A percentile compares a stretch with the other conserved stretches of the same genome.
These are phyloP conservation scores for Pisolithus thermaeus DNA, from an alignment of 1,284 basidiomycete genomes.

Conservation along the genomic window DNA sequence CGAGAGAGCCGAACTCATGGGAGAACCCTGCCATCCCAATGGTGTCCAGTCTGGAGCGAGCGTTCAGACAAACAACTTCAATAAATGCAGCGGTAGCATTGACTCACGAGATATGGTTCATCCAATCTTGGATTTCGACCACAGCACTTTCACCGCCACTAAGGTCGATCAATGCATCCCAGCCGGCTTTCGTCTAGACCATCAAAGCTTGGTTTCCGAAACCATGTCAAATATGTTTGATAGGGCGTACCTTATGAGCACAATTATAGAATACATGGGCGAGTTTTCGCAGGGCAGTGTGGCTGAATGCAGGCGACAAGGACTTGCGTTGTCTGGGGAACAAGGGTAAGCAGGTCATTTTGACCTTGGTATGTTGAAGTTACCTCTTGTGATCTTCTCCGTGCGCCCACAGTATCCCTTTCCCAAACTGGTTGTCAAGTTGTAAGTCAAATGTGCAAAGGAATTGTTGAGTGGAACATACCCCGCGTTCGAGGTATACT, in stretches of 20 bases:
- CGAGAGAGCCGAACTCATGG: slow-evolving; percentile 43
- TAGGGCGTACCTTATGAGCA: slow-evolving; percentile 17
- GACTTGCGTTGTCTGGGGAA: slow-evolving; percentile 37
- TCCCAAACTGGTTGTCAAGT: neutral
- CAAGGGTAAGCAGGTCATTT: neutral
- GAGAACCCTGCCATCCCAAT: slow-evolving; percentile 39
- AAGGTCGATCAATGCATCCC: slow-evolving; percentile 43
- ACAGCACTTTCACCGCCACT: slow-evolving; percentile 21
- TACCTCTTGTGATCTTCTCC: slow-evolving; percentile 6
- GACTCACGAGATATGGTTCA: neutral
- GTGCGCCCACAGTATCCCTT: slow-evolving; percentile 3
- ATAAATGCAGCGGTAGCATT: too few relatives aligned
- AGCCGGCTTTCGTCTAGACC: slow-evolving; percentile 42
- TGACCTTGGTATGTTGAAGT: neutral
- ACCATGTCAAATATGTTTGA: too few relatives aligned
- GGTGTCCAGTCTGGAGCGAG: slow-evolving; percentile 40
- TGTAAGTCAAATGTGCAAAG: neutral
- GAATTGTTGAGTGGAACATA: slow-evolving; percentile 20
- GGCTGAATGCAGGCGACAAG: slow-evolving; percentile 15
- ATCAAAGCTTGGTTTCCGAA: too few relatives aligned
- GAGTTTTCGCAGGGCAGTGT: too few relatives aligned
- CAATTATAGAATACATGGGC: too few relatives aligned
- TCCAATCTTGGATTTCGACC: slow-evolving; percentile 50
- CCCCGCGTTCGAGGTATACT: slow-evolving; percentile 8
- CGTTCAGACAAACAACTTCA: neutral